Percentiles rank a stretch among this genome's conserved stretches.
Conservation (phyloP, 2,329 filamentous ascomycete genomes). For the Colletotrichum musae region DNA sequence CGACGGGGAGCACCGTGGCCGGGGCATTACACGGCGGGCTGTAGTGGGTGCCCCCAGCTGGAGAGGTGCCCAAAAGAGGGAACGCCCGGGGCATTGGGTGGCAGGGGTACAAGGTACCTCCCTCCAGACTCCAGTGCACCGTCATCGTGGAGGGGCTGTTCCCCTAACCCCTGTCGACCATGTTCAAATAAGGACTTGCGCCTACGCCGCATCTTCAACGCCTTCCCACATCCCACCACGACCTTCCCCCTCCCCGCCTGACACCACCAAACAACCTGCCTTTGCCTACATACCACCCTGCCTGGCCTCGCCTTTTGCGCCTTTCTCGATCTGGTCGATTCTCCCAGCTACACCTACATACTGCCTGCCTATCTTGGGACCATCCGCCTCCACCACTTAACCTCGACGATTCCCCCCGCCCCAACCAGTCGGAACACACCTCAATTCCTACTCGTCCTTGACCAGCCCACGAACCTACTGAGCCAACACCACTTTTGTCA, state of each 20-base stretch:
- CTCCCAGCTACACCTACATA: constrained; percentile 12
- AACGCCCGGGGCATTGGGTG: constrained; percentile 5
- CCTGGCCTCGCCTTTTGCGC: constrained; percentile 8
- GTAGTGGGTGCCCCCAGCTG: background rate
- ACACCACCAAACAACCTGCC: constrained; percentile 29
- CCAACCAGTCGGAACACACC: constrained; percentile 17
- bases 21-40: no score
- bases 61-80: background rate
- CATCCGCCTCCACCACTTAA: constrained; percentile 16
- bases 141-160: constrained; percentile 40
- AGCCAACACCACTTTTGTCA: constrained; percentile 3
- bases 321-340: constrained; percentile 10
- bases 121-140: constrained; percentile 29
- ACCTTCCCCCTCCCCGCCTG: constrained; percentile 21
- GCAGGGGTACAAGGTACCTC: constrained; percentile 30
- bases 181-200: constrained; percentile 41
- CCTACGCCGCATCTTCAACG: constrained; percentile 40
- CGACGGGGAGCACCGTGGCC: constrained; percentile 25
- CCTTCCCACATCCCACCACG: constrained; percentile 32
- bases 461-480: constrained; percentile 5
- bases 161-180: constrained; percentile 22
- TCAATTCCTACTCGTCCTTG: constrained; percentile 24
- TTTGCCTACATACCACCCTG: background rate
- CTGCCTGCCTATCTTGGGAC: background rate
- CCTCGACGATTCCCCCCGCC: background rate